Base-by-base conservation (phyloP, 805 yeast species). In the Ogataea chonburiensis region DNA sequence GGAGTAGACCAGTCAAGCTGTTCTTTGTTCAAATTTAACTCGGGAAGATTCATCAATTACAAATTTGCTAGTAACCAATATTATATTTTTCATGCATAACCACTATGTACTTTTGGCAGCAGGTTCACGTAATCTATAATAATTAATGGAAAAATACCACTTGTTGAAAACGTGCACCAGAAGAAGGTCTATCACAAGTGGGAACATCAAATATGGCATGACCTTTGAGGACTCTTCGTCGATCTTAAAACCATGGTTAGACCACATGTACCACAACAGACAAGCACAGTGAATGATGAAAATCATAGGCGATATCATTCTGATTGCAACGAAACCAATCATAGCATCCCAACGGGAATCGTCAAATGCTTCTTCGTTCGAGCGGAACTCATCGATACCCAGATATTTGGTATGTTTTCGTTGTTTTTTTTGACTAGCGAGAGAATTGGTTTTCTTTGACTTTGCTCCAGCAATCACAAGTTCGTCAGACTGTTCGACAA, bases 1-100 rank as follows among this genome's bases (percentile, higher is more conserved):
- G 80, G 79, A 4, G 42, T 49, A 0, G 17, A 12, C 65, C 65
- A 60, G 11, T 31, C 29, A 7, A 34, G 28, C 3, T 22, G 22
- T 13, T n/a, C 19, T 10, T 26, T 7, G n/a, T 19, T 15, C 17
- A 42, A 6, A 14, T 37, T 34, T 17, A 41, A 13, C 7, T 15
- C 27, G 4, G 38, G 34, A 22, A 34, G 10, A 28, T 23, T 17
- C 38, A 34, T 34, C 12, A 16, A 18, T 7, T 12, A 21, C 21
- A 12, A 17, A 17, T 22, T 20, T 11, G 14, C 5, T 14, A 14
- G 14, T 15, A 10, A 7, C 17, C 14, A 30, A n/a, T 21, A 14
- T 7, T 10, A 11, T 14, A 11, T 19, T 17, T 24, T 32, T 34
- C 28, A 22, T 17, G 23, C 17, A 16, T 17, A 20, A 7, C 14